phyloP scores from a whole-genome alignment of 495 filamentous ascomycete species.

The Lophiostoma macrostomum region DNA sequence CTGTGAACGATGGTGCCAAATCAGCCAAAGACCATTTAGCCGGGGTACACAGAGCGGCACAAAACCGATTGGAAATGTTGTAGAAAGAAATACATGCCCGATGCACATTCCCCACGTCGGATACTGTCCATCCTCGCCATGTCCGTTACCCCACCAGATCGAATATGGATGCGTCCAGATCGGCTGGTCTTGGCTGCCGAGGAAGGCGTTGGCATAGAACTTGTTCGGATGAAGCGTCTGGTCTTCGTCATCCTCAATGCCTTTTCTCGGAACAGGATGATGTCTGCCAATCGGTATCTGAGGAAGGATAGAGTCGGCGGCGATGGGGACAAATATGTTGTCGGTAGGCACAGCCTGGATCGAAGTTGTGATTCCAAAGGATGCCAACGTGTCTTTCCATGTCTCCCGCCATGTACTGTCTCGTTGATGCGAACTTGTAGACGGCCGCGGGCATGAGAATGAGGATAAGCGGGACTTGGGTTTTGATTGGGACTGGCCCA shows the following conservation, averaged over 20 bases:
- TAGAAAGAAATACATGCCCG: too few relatives aligned
- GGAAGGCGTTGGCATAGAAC: constrained; percentile 86
- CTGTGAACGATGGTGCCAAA: too few relatives aligned
- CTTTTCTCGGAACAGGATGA: constrained; percentile 15
- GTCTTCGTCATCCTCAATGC: constrained; percentile 13
- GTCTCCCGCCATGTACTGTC: neutral
- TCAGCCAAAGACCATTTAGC: neutral
- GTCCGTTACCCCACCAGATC: constrained; percentile 69
- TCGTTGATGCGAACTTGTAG: too few relatives aligned
- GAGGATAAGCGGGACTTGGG: too few relatives aligned
- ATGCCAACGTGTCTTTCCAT: neutral
- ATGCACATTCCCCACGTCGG: constrained; percentile 73
- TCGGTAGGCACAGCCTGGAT: neutral
- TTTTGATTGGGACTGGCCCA: neutral
- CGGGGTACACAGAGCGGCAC: neutral
- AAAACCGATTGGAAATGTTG: neutral
- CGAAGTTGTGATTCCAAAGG: neutral
- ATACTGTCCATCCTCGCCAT: constrained; percentile 47
- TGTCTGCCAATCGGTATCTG: constrained; percentile 13
- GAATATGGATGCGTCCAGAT: constrained; percentile 86
- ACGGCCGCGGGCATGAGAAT: too few relatives aligned
- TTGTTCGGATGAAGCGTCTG: constrained; percentile 64
- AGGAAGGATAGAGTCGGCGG: constrained; percentile 13
- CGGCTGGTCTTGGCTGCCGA: constrained; percentile 66
- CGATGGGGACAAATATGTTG: constrained; percentile 26